Evolutionary conservation across 1,284 basidiomycete species (phyloP), one percentile per base, ranked within the genome.

Genomic region (Leccinum huronense): DNA sequence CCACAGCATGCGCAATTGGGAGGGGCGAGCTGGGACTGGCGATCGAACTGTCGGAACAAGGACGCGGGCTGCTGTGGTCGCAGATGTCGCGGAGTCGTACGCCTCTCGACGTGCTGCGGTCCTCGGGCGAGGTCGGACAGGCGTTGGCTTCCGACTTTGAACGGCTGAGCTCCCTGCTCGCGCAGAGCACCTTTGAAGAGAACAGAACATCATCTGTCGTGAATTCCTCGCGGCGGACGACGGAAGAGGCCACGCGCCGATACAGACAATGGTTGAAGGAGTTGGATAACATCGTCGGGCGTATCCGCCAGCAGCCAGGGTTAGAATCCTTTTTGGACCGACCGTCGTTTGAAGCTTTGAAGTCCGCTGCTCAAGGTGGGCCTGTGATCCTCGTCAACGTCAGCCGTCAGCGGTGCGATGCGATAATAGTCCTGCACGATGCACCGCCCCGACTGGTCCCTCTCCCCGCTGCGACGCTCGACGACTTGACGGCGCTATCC

Each of bases 331-430:
- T 77, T 57, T 62, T 77, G 42, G 58, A 55, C 23, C 65, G 75
- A 2, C 57, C 59, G 34, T 67, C 74, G 7, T 75, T 72, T 63
- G 42, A 64, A 27, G 56, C 57, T 19, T 65, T 80, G n/a, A 68
- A 65, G 42, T 34, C 42, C 7, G 76, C 73, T 40, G 74, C 77
- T 2, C 59, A 61, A 0, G 72, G 71, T 6, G 80, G 80, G 3
- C 80, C 79, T 3, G 76, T 81, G 19, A 75, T 81, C 57, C 63
- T 80, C 30, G 63, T 81, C 56, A 81, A 78, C 54, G 54, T 70
- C 54, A 69, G 68, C 57, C 31, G 36, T 38, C 63, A 61, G 59
- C 69, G 72, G 8, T 77, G 75, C 33, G 74, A 79, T 62, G 75
- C 71, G 3, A 23, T 78, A 45, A 74, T 77, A 34, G 59, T 77